A percentile compares a stretch with the other conserved stretches of the same genome.
These are phyloP conservation scores for Mucor racemosus DNA, from an alignment of 371 early-diverging fungal genomes.

Conservation along the genomic window DNA sequence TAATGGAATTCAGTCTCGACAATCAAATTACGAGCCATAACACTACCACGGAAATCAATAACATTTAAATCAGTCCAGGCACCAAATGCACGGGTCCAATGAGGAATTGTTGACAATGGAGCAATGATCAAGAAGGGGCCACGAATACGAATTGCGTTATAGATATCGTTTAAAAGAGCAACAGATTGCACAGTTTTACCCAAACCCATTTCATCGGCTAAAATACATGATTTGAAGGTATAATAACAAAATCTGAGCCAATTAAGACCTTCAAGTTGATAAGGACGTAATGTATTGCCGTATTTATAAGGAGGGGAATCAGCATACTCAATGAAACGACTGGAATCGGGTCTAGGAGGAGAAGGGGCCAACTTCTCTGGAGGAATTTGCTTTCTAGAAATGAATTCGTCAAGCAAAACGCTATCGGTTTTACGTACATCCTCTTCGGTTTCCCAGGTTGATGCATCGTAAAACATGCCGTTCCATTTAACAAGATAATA, in stretches of 20 bases:
- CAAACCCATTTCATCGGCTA: conserved; percentile 90
- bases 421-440: conserved; percentile 67
- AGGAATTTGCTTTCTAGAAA: conserved; percentile 53
- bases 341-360: conserved; percentile 57
- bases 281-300: conserved; percentile 71
- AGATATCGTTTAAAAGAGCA: conserved; percentile 71
- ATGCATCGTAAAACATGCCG: conserved; percentile 82
- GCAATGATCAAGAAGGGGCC: conserved; percentile 82
- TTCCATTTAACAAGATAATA: conserved; percentile 93
- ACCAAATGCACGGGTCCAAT: conserved; percentile 79
- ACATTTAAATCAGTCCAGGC: conserved; percentile 82
- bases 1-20: conserved; percentile 77
- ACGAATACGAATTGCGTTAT: conserved; percentile 59
- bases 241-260: conserved; percentile 78
- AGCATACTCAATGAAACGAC: conserved; percentile 65
- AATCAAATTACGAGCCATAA: conserved; percentile 60
- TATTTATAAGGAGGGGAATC: conserved; percentile 65
- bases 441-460: conserved; percentile 88
- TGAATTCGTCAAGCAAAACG: conserved; percentile 62
- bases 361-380: conserved; percentile 48
- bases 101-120: conserved; percentile 78
- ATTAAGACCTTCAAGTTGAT: conserved; percentile 78
- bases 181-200: conserved; percentile 89
- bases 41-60: conserved; percentile 74
- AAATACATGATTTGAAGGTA: conserved; percentile 69